These are phyloP conservation scores for Globisporangium paddicum DNA, from an alignment of 352 stramenopile genomes.

Conservation along the genomic window DNA sequence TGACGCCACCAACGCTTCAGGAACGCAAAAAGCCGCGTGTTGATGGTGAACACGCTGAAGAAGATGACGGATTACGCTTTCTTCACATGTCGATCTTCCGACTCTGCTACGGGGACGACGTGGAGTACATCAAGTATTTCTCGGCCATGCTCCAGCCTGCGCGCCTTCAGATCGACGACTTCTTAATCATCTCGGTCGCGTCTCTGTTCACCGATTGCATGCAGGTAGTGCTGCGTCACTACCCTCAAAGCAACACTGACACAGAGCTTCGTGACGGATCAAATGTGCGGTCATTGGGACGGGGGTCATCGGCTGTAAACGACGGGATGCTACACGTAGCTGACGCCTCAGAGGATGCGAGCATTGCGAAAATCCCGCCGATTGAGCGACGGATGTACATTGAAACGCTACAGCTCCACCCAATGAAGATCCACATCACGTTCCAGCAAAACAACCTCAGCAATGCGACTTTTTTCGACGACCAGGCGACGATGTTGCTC, in stretches of 20 bases:
- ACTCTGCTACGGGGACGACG: slow-evolving; percentile 74
- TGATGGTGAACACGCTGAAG: slow-evolving; percentile 8
- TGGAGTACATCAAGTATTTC: slow-evolving; percentile 88
- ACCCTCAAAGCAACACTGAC: slow-evolving; percentile 5
- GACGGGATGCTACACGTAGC: neutral
- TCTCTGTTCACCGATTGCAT: slow-evolving; percentile 39
- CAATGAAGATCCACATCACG: slow-evolving; percentile 73
- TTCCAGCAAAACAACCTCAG: slow-evolving; percentile 63
- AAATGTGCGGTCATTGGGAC: neutral
- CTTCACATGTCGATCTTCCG: slow-evolving; percentile 77
- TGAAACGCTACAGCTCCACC: slow-evolving; percentile 77
- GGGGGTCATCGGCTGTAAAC: neutral
- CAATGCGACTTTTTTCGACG: slow-evolving; percentile 34
- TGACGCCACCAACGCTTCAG: slow-evolving; percentile 13
- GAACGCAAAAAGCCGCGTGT: slow-evolving; percentile 11
- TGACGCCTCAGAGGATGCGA: neutral
- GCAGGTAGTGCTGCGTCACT: slow-evolving; percentile 36
- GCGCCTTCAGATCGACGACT: slow-evolving; percentile 57
- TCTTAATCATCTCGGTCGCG: slow-evolving; percentile 43
- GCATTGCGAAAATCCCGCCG: slow-evolving; percentile 19
- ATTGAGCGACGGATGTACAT: slow-evolving; percentile 77
- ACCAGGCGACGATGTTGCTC: slow-evolving; percentile 38
- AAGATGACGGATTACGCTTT: slow-evolving; percentile 33
- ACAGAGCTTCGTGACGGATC: neutral
- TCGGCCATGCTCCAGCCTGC: slow-evolving; percentile 77